Base-by-base conservation (phyloP, 106 monocot genomes). In the Ottelia alismoides region DNA sequence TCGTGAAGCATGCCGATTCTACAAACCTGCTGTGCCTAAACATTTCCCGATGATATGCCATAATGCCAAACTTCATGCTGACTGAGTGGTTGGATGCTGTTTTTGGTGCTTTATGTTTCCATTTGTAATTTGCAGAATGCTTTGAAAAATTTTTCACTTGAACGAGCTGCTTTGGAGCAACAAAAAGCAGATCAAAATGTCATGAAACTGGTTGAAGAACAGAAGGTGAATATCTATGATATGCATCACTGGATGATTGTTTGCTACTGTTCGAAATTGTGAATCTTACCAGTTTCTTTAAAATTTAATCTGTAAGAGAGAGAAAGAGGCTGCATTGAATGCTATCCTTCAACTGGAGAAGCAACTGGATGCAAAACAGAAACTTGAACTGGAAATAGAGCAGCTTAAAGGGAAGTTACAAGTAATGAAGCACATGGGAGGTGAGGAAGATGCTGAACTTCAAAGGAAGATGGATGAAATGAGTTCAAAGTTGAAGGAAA, bases 321-420 rank as follows among this genome's bases (percentile, higher is more conserved):
- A 83, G 64, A 82, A 83, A 44, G 92, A 82, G 43, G 74, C 58
- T 54, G 77, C 71, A 47, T 49, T 77, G 30, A n/a, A n/a, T n/a
- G n/a, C n/a, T n/a, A n/a, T n/a, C n/a, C n/a, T n/a, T n/a, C n/a
- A n/a, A n/a, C 23, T 90, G 43, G 90, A 90, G 59, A 84, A 65
- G 47, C 62, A 80, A 45, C 19, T 84, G 19, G 73, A 84, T 25
- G 47, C 73, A 25, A 90, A 75, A 28, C 84, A 84, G 49, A 48
- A 80, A 44, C 55, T 90, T 30, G 72, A 90, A 57, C 55, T 90
- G 46, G 90, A 90, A 67, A 78, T 90, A 57, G 72, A 74, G 27
- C 77, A 77, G 28, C 51, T 84, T 72, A 90, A 84, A 69, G 84
- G 77, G 17, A 72, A 68, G 27, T 32, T 90, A 45, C 48, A 64